Base-by-base conservation (phyloP, 768 basidiomycete species). In the Podaxis rugospora region DNA sequence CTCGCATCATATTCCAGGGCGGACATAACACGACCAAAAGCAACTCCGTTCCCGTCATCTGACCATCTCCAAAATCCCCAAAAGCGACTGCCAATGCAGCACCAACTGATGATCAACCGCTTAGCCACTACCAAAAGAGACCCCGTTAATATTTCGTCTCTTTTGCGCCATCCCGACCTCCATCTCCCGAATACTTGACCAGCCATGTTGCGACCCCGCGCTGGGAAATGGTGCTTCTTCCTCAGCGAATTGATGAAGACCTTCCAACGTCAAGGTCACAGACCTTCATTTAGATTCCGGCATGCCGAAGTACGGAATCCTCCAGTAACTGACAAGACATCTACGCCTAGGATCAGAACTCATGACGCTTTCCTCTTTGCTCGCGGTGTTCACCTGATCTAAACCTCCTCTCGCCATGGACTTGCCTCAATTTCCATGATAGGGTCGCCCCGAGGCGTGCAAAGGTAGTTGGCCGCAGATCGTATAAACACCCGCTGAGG, bases 241-340 rank as follows among this genome's bases (percentile, higher is more conserved):
- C 55, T 46, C 55, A 57, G 36, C 28, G 35, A 21, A 27, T 9
- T 57, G 55, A 57, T 57, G 28, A 47, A 55, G 23, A 39, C 36
- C 9, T 35, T 37, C 32, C 42, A 18, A 6, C n/a, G 16, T 49
- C n/a, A 16, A 42, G 3, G 23, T 44, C 28, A 18, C 54, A 40
- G 21, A 55, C 16, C 40, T 44, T 55, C 42, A 55, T 55, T 32
- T 44, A 14, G 32, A 27, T 52, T 10, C 32, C 32, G 32, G 9
- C 39, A 28, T 27, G 55, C 55, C 55, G 55, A 32, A 35, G 36
- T 32, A 14, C n/a, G 51, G 51, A 18, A n/a, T 44, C 32, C 32
- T 25, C 32, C 27, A 32, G 16, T 18, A n/a, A 21, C 23, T 44
- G 37, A 44, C 46, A 57, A 35, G 40, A 14, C 23, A 56, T 18